Percentiles rank a stretch among this genome's conserved stretches.
Evolutionary conservation across 2,329 filamentous ascomycete genomes (phyloP).

Genomic region (Colletotrichum incanum): DNA sequence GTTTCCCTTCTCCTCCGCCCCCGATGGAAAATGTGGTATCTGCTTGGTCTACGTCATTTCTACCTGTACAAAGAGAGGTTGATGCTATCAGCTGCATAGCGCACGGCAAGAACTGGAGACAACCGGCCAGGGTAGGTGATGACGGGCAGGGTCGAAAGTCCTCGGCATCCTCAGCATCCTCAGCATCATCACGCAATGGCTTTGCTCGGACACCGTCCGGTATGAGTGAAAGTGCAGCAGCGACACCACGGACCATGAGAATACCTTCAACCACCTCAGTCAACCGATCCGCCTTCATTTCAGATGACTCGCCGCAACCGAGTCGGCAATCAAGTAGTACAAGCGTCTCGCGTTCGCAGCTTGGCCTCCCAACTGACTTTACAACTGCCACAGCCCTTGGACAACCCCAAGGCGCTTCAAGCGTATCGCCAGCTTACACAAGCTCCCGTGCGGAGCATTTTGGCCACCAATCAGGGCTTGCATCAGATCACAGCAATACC

Average conservation of each 20-base stretch:
- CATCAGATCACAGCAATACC: constrained; percentile 45
- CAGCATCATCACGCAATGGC: constrained; percentile 51
- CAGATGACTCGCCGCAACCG: constrained; percentile 48
- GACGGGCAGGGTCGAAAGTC: constrained; percentile 49
- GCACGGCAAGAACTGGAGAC: constrained; percentile 76
- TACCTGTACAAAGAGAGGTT: constrained; percentile 75
- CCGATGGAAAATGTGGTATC: constrained; percentile 80
- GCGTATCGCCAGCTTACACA: constrained; percentile 47
- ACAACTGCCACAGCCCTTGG: constrained; percentile 61
- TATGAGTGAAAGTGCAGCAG: constrained; percentile 51
- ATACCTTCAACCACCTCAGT: constrained; percentile 56
- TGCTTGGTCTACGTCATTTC: constrained; percentile 75
- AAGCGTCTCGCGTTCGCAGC: constrained; percentile 46
- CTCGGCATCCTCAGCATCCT: constrained; percentile 49
- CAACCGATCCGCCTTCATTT: constrained; percentile 17
- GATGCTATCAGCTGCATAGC: constrained; percentile 77
- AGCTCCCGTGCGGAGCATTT: constrained; percentile 51
- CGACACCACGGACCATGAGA: constrained; percentile 53
- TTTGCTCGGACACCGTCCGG: constrained; percentile 59
- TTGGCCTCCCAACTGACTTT: constrained; percentile 61
- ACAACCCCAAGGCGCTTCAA: constrained; percentile 50
- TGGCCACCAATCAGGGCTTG: constrained; percentile 44
- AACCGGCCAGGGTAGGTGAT: constrained; percentile 55
- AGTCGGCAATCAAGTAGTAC: constrained; percentile 50
- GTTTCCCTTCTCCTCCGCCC: constrained; percentile 80